Percentiles rank a stretch among this genome's conserved stretches.
These are phyloP conservation scores for Trypanosoma mega DNA, from an alignment of 208 protist species.

Conservation along the genomic window DNA sequence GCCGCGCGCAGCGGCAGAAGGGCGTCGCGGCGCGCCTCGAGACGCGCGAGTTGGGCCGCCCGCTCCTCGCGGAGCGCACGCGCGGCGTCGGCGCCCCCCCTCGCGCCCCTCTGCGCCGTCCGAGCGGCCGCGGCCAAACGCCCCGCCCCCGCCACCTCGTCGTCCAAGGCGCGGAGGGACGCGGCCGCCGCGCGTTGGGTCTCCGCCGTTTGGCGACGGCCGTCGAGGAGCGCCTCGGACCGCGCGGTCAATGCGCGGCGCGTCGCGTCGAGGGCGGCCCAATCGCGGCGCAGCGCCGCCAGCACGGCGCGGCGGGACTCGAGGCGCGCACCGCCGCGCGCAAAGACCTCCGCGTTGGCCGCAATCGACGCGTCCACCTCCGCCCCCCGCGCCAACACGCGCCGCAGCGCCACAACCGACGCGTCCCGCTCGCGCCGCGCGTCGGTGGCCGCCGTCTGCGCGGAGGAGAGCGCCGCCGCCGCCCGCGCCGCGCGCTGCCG, in stretches of 20 bases:
- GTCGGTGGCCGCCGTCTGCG: background rate
- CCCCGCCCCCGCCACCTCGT: slow-evolving; percentile 8
- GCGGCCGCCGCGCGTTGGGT: too few relatives aligned
- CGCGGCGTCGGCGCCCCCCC: background rate
- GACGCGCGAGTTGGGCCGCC: background rate
- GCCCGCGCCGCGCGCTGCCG: background rate
- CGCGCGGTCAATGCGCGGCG: too few relatives aligned
- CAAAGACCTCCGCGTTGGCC: too few relatives aligned
- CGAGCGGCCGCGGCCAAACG: slow-evolving; percentile 26
- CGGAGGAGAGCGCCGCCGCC: too few relatives aligned
- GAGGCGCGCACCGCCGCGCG: slow-evolving; percentile 26
- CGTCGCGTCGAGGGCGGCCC: background rate
- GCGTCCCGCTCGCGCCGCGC: background rate
- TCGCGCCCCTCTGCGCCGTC: background rate
- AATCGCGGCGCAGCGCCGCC: background rate
- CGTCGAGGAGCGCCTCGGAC: too few relatives aligned
- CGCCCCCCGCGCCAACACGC: background rate
- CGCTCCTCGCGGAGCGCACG: slow-evolving; percentile 4
- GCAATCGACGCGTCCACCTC: too few relatives aligned
- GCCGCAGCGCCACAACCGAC: background rate
- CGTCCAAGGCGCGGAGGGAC: too few relatives aligned
- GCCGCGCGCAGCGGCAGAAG: slow-evolving; percentile 3
- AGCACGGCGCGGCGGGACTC: slow-evolving; percentile 10
- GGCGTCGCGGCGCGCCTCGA: background rate
- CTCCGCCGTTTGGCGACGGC: too few relatives aligned